Evolutionary conservation across 2,329 filamentous ascomycete species (phyloP).

Genomic region (Periconia sp.): DNA sequence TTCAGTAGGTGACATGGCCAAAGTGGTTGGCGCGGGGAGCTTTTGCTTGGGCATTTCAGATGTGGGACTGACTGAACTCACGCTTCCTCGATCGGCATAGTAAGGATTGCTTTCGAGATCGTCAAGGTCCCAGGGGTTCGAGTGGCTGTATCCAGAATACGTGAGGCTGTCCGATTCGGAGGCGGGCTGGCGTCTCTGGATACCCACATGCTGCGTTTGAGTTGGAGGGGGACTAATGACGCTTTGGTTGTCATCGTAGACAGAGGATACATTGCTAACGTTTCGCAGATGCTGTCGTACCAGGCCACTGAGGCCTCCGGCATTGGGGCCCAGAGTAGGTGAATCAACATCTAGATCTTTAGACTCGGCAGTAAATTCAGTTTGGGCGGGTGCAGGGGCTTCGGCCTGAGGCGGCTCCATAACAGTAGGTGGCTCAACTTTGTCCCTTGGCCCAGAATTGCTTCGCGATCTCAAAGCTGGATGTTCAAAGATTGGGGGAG

Average conservation of each 20-base stretch:
- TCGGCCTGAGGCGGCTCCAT: constrained; percentile 8
- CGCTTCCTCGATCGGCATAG: constrained; percentile 38
- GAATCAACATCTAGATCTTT: constrained; percentile 61
- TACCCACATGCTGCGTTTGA: constrained; percentile 32
- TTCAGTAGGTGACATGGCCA: constrained; percentile 42
- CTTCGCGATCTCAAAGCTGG: constrained; percentile 39
- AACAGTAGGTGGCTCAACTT: constrained; percentile 13
- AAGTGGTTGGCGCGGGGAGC: constrained; percentile 10
- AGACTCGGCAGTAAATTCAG: constrained; percentile 15
- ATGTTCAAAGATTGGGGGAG: constrained; percentile 40
- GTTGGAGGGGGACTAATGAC: constrained; percentile 50
- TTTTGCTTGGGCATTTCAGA: constrained; percentile 26
- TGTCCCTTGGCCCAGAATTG: constrained; percentile 22
- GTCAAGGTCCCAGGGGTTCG: constrained; percentile 59
- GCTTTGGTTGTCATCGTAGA: constrained; percentile 55
- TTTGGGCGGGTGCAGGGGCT: constrained; percentile 7
- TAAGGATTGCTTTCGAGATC: constrained; percentile 48
- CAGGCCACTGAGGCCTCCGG: constrained; percentile 72
- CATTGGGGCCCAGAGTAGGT: constrained; percentile 72
- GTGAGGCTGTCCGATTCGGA: constrained; percentile 45
- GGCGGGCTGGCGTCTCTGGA: constrained; percentile 27
- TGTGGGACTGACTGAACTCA: constrained; percentile 38
- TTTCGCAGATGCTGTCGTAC: constrained; percentile 82
- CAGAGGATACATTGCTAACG: constrained; percentile 78
- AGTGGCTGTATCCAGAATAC: constrained; percentile 53